A percentile compares a stretch with the other conserved stretches of the same genome.
Evolutionary conservation across 75 land plant species (phyloP).

Genomic region (Larix kaempferi): DNA sequence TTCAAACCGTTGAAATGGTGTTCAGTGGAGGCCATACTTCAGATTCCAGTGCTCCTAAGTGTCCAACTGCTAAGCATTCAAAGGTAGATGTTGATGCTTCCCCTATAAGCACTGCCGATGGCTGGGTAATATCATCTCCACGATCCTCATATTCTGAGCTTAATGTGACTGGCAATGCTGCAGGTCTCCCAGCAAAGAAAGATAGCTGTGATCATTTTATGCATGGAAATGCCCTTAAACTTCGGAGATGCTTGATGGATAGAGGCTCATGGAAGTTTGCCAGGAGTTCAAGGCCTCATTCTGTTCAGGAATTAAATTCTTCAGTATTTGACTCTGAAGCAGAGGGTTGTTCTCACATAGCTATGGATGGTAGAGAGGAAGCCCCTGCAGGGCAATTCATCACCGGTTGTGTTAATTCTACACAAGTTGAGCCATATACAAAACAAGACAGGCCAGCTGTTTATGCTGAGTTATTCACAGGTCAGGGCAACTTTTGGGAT

Average conservation of each 20-base stretch:
- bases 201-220: constrained; percentile 2
- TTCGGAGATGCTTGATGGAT: constrained; percentile 9
- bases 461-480: neutral
- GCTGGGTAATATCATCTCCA: constrained; percentile 13
- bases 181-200: constrained; percentile 1
- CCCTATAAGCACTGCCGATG: constrained; percentile 16
- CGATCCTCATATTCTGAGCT: constrained; percentile 5
- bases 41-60: constrained; percentile 4
- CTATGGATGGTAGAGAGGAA: neutral
- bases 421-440: neutral
- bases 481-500: neutral
- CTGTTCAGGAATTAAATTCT: neutral
- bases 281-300: constrained; percentile 6
- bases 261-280: constrained; percentile 8
- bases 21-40: constrained; percentile 9
- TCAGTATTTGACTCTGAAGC: constrained; percentile 10
- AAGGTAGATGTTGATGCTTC: constrained; percentile 15
- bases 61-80: constrained; percentile 3
- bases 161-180: constrained; percentile 24
- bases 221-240: neutral
- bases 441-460: neutral
- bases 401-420: neutral
- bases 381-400: neutral
- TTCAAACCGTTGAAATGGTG: neutral
- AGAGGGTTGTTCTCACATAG: neutral